Evolutionary conservation across 257 asterid species (phyloP), one percentile per base, ranked within the genome.

Genomic region (Scutellaria barbata): DNA sequence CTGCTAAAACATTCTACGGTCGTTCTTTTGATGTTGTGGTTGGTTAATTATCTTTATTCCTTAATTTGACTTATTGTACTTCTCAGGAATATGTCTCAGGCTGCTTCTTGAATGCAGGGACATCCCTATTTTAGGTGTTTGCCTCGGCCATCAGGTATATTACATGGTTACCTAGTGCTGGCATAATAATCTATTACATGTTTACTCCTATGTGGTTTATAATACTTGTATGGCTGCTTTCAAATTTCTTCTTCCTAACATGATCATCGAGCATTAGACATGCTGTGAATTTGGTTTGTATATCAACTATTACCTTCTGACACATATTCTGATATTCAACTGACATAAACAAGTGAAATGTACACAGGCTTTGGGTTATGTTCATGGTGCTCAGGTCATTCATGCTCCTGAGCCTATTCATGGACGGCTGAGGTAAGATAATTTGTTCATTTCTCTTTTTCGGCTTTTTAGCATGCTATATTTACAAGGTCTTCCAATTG

Each of bases 101-200:
- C 81, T 95, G 85, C 86, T 95, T 83, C 87, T 71, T 40, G 97
- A 95, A 80, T 92, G 98, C 81, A 76, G 73, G 67, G 99, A 89
- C 79, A 92, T 95, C 80, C 98, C 99, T 22, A 88, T 95, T 74
- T 86, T 92, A 81, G 99, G 99, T 17, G 91, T 95, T 74, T 95
- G 99, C 83, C 98, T 95, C 72, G 99, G 99, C 45, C 99, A 95
- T 84, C 99, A 95, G 98, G 99, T 95, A 78, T 63, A 66, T 61
- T 60, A 57, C 43, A 43, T 58, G 53, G 62, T 58, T 11, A 63
- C 35, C 35, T 61, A 46, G 8, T 48, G 17, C 30, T 54, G 20
- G 10, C 51, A 52, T 41, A 10, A 10, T 52, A 42, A 18, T 62
- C 69, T 42, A 50, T 63, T 12, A 30, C 42, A 43, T 50, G n/a